phyloP scores from a whole-genome alignment of 176 grass and related monocot genomes.

The Eleusine coracana region DNA sequence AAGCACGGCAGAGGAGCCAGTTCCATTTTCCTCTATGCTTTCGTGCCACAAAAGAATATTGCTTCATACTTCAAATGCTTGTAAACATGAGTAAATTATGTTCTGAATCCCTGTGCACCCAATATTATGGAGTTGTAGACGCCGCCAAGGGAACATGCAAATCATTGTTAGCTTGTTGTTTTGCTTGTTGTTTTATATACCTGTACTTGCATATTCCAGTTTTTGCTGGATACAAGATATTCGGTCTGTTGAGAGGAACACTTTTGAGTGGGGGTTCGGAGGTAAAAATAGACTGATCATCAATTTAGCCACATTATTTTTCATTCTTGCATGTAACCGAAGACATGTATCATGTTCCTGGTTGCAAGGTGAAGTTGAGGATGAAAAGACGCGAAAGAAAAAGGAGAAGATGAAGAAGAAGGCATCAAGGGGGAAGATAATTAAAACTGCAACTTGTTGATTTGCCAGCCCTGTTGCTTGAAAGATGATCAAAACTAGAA shows the following conservation, averaged over 20 bases:
- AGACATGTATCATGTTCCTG: slow-evolving; percentile 6
- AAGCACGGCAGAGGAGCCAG: too few relatives aligned
- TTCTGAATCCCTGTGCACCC: not conserved
- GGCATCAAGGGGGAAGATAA: slow-evolving; percentile 83
- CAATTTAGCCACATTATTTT: slow-evolving; percentile 11
- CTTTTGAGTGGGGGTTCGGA: slow-evolving; percentile 71
- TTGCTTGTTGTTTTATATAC: slow-evolving; percentile 14
- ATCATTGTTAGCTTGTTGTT: not conserved
- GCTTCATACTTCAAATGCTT: not conserved
- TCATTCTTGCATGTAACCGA: not conserved
- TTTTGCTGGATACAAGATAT: slow-evolving; percentile 88
- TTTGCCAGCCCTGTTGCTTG: slow-evolving; percentile 29
- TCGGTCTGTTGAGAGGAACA: slow-evolving; percentile 70
- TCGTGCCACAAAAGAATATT: not conserved
- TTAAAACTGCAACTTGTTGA: slow-evolving; percentile 76
- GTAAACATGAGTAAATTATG: not conserved
- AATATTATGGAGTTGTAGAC: not conserved
- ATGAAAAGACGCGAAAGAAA: slow-evolving; percentile 93
- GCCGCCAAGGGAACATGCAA: not conserved
- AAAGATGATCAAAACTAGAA: slow-evolving; percentile 80
- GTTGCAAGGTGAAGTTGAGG: slow-evolving; percentile 71
- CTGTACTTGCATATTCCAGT: slow-evolving; percentile 70
- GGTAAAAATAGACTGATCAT: slow-evolving; percentile 49
- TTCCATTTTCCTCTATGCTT: not conserved
- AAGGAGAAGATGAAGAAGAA: slow-evolving; percentile 97